Evolutionary conservation across 139 green algal species (phyloP).

Genomic region (Chlorella sp.): DNA sequence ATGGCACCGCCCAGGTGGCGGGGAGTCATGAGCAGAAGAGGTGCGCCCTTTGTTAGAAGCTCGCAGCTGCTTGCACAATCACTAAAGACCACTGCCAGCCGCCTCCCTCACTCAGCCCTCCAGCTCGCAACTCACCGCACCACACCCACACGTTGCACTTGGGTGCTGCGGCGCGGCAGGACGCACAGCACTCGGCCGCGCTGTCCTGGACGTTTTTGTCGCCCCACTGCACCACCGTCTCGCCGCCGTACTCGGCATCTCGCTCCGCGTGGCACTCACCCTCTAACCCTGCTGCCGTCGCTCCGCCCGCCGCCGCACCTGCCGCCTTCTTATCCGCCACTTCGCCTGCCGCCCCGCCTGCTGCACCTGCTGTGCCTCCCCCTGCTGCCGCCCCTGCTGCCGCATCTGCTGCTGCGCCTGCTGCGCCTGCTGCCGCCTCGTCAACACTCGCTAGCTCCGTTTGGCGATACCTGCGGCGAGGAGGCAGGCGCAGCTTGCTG

Average conservation of each 20-base stretch:
- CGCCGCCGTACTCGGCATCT: constrained; percentile 44
- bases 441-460: background rate
- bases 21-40: too few relatives aligned
- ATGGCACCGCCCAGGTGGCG: too few relatives aligned
- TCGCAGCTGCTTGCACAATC: too few relatives aligned
- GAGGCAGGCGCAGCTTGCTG: background rate
- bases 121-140: background rate
- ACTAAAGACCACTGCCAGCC: too few relatives aligned
- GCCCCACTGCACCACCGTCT: constrained; percentile 11
- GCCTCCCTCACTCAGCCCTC: too few relatives aligned
- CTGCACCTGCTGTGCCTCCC: background rate
- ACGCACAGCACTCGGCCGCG: constrained; percentile 32
- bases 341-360: background rate
- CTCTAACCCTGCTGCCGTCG: background rate
- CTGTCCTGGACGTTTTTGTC: constrained; percentile 13
- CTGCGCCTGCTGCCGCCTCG: background rate
- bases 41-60: too few relatives aligned
- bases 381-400: background rate
- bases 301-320: background rate
- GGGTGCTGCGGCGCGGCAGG: constrained; percentile 2
- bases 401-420: background rate
- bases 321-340: background rate
- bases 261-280: constrained; percentile 17
- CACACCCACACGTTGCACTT: constrained; percentile 53
- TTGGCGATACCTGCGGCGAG: constrained; percentile 11